Percentiles rank a stretch among this genome's conserved stretches.
These are phyloP conservation scores for Geotrichum europaeum DNA, from an alignment of 1,139 yeast species.

Conservation along the genomic window DNA sequence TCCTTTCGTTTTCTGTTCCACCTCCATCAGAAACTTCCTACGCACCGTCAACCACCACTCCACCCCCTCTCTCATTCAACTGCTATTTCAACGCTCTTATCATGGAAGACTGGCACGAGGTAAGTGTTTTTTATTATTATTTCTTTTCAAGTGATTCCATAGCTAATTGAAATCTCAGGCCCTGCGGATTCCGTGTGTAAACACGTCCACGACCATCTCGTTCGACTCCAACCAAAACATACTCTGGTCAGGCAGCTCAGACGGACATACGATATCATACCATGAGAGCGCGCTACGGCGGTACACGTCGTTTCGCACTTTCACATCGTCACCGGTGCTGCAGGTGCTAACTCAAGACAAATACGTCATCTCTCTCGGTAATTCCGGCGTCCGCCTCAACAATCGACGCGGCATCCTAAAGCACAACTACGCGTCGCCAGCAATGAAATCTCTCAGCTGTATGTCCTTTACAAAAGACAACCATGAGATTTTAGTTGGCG, in stretches of 20 bases:
- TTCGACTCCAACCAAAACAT: conserved; percentile 72
- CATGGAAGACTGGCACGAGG: conserved; percentile 48
- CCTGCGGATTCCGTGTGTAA: background rate
- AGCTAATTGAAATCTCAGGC: conserved; percentile 19
- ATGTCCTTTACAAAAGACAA: conserved; percentile 34
- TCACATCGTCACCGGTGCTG: conserved; percentile 26
- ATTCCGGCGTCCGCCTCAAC: conserved; percentile 31
- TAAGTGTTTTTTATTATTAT: conserved; percentile 27
- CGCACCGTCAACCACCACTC: background rate
- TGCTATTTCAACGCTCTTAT: background rate
- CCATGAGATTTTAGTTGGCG: conserved; percentile 44
- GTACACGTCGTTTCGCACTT: conserved; percentile 40
- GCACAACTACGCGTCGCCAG: conserved; percentile 28
- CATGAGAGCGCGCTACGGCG: conserved; percentile 39
- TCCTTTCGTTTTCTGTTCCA: background rate
- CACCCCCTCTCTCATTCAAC: background rate
- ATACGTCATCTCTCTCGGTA: conserved; percentile 33
- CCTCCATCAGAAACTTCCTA: conserved; percentile 3
- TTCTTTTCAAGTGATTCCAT: background rate
- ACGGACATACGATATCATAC: conserved; percentile 46
- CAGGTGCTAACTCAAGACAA: conserved; percentile 34
- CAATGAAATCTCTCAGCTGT: conserved; percentile 29
- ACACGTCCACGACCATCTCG: conserved; percentile 35
- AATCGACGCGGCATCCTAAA: conserved; percentile 35
- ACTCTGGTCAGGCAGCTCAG: conserved; percentile 79